Evolutionary conservation across 768 basidiomycete species (phyloP), one percentile per base, ranked within the genome.

Genomic region (Tephrocybe sp.): DNA sequence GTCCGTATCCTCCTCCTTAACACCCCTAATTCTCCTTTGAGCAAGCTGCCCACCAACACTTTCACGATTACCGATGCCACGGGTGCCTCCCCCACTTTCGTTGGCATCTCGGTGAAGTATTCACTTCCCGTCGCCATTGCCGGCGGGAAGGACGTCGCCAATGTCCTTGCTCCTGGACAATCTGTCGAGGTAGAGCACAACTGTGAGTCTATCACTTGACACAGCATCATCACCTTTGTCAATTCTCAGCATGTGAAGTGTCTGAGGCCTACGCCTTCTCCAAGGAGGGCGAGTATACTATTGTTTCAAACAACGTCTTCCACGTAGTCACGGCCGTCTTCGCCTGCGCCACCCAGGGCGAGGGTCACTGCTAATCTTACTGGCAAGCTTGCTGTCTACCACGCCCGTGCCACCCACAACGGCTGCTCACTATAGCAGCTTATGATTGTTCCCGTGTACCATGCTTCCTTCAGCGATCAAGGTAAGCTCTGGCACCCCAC

Each of bases 211-310:
- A 26, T 15, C 35, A 28, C 11, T 5, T 15, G 5, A 25, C 28
- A 1, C 7, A 35, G 15, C 24, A 30, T 18, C n/a, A 27, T 21
- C n/a, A n/a, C n/a, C 9, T 21, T 25, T 46, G 28, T n/a, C 31
- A 15, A 37, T 21, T 21, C 36, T 37, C 47, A 8, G 21, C 34
- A 18, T 50, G 15, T 21, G 8, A 38, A 79, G 78, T 79, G 25
- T 68, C 70, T 30, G 52, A 68, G 31, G 71, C 75, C 1, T 81
- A 79, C 64, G 74, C 78, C 63, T 78, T 79, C 60, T 72, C 70
- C n/a, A 39, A 47, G 21, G 68, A 60, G 43, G 75, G 71, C n/a
- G 50, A 61, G 15, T 80, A 78, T 62, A 61, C 64, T 32, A 62
- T 78, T 49, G 69, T 68, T 41, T 67, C 74, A 12, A 62, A 63